Evolutionary conservation across 352 stramenopile species (phyloP).

Genomic region (Phytophthora pluvialis): DNA sequence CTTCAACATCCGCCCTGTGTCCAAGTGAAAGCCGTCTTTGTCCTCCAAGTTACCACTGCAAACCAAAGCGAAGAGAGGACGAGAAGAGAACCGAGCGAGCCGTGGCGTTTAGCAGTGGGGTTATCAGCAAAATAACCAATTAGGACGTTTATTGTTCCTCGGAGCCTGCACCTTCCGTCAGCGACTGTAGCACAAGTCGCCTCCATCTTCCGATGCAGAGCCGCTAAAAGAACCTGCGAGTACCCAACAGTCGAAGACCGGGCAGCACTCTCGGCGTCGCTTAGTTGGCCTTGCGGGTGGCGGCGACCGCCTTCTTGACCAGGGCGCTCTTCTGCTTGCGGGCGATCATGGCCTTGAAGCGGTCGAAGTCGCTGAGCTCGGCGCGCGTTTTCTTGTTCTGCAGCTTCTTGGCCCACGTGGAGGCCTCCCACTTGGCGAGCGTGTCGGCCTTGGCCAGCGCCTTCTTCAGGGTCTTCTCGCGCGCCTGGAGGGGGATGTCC

Average conservation of each 20-base stretch:
- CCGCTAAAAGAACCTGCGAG: conserved; percentile 3
- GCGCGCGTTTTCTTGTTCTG: conserved; percentile 96
- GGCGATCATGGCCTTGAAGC: conserved; percentile 99
- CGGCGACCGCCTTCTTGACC: conserved; percentile 91
- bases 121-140: conserved; percentile 47
- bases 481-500: conserved; percentile 94
- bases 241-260: conserved; percentile 10
- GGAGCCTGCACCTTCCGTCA: conserved; percentile 8
- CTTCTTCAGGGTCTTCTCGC: conserved; percentile 96
- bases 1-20: no score
- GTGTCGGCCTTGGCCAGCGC: conserved; percentile 86
- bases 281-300: conserved; percentile 80
- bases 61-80: conserved; percentile 7
- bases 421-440: conserved; percentile 95
- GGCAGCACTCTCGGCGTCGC: conserved; percentile 6
- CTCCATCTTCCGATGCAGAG: background rate
- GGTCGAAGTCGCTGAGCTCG: conserved; percentile 97
- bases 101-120: conserved; percentile 25
- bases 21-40: no score
- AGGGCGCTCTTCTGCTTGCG: conserved; percentile 98
- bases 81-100: background rate
- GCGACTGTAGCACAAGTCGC: background rate
- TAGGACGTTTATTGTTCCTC: conserved; percentile 51
- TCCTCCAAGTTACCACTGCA: background rate
- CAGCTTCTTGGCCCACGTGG: conserved; percentile 98